Base-by-base conservation (phyloP, 2,329 filamentous ascomycete genomes). In the Rosellinia necatrix region DNA sequence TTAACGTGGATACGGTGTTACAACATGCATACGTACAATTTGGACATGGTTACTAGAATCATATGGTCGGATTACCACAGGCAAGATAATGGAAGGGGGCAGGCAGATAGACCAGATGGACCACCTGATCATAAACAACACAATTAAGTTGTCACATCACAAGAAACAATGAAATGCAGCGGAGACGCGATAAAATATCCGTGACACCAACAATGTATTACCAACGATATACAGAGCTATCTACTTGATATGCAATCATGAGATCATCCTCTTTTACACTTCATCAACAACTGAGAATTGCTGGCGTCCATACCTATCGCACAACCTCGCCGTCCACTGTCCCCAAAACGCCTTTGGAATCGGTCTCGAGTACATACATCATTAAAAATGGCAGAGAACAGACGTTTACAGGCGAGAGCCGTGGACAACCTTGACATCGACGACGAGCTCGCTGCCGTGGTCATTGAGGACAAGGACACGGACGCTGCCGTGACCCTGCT, bases 371-470 rank as follows among this genome's bases (percentile, higher is more conserved):
- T 62, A 65, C 58, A 57, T 63, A 63, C 63, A 70, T 66, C 64
- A 59, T 65, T 50, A 64, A 51, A 55, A 35, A 47, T 32, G 38
- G 43, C 15, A 42, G 35, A 49, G 30, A 38, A 24, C 53, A 48
- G 48, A 56, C 40, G 34, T 67, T 79, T 86, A 88, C 75, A 88
- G 77, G 70, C 82, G 82, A 65, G 84, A 86, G 72, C 84, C 85
- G 81, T 99, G 94, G 74, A 97, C 90, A 73, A 96, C 90, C 90
- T 97, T 97, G 87, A 96, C 94, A 85, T 99, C 94, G 68, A 99
- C 94, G 69, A 90, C 92, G 72, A 99, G 87, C 86, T 99, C 94
- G 71, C 89, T 87, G 69, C 92, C 92, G 70, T 88, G 83, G 77
- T 99, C 94, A 76, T 87, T 91, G 79, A 99, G 92, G 76, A 99